phyloP scores from a whole-genome alignment of 805 yeast species.

The Komagataella pseudopastoris region DNA sequence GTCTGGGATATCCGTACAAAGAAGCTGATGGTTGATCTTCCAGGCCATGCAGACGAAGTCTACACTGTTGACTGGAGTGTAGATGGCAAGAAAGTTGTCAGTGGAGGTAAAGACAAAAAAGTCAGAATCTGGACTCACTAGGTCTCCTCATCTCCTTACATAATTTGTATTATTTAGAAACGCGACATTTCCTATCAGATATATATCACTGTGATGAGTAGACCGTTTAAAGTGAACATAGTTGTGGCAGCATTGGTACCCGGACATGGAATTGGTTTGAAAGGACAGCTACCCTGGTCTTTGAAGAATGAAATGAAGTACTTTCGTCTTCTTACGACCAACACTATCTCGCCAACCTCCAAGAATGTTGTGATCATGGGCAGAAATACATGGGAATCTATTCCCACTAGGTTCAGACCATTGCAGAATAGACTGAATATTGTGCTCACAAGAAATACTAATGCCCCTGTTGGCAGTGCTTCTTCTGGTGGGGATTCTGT shows the following conservation, averaged over 20 bases:
- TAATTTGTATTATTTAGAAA: not conserved
- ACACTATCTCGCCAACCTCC: slow-evolving; percentile 16
- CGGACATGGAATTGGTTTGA: slow-evolving; percentile 68
- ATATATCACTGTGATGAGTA: not conserved
- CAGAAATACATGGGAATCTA: slow-evolving; percentile 89
- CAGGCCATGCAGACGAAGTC: slow-evolving; percentile 94
- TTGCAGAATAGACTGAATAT: slow-evolving; percentile 64
- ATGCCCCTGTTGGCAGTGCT: slow-evolving; percentile 6
- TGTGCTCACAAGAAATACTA: slow-evolving; percentile 44
- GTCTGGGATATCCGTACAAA: slow-evolving; percentile 91
- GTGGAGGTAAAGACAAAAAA: slow-evolving; percentile 95
- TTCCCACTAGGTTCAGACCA: slow-evolving; percentile 77
- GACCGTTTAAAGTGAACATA: slow-evolving; percentile 30
- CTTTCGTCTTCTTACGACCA: slow-evolving; percentile 62
- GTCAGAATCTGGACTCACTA: slow-evolving; percentile 88
- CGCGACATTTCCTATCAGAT: not conserved
- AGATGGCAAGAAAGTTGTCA: slow-evolving; percentile 88
- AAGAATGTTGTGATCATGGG: slow-evolving; percentile 89
- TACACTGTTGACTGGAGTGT: slow-evolving; percentile 97
- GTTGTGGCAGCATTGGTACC: slow-evolving; percentile 85
- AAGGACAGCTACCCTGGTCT: slow-evolving; percentile 82
- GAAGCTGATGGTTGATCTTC: slow-evolving; percentile 77
- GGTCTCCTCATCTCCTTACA: slow-evolving; percentile 1
- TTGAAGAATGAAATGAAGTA: slow-evolving; percentile 74
- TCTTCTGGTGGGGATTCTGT: slow-evolving; percentile 4